Conservation (phyloP, 2,329 filamentous ascomycete genomes). For the Fusarium transvaalense region DNA sequence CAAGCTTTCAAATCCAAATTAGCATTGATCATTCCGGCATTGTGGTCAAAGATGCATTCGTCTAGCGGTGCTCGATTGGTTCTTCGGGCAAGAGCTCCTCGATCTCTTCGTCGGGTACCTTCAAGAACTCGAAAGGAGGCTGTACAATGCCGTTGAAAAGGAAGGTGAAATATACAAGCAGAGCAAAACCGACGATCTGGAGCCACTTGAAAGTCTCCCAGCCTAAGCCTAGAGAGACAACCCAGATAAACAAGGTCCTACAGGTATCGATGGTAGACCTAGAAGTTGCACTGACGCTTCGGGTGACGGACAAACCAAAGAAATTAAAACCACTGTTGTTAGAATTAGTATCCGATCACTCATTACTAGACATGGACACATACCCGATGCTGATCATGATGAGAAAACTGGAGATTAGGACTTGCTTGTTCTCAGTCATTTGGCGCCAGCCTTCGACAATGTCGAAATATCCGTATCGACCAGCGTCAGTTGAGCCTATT, state of each 20-base stretch:
- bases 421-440: slow-evolving; percentile 76
- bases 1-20: background rate
- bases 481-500: slow-evolving; percentile 80
- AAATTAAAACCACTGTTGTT: slow-evolving; percentile 90
- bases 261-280: slow-evolving; percentile 98
- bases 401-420: slow-evolving; percentile 82
- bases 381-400: slow-evolving; percentile 99
- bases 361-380: slow-evolving; percentile 8
- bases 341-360: slow-evolving; percentile 32
- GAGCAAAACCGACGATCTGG: slow-evolving; percentile 87
- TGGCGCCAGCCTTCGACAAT: slow-evolving; percentile 86
- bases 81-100: slow-evolving; percentile 82
- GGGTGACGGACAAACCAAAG: slow-evolving; percentile 94
- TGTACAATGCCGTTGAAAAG: slow-evolving; percentile 94
- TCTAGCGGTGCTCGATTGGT: slow-evolving; percentile 77
- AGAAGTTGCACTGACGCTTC: slow-evolving; percentile 89
- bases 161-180: slow-evolving; percentile 97
- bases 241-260: slow-evolving; percentile 97
- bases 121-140: slow-evolving; percentile 80
- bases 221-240: slow-evolving; percentile 89
- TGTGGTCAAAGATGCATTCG: background rate
- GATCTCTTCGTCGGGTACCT: slow-evolving; percentile 62
- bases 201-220: slow-evolving; percentile 99
- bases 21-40: background rate
- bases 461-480: slow-evolving; percentile 88